phyloP scores from a whole-genome alignment of 2,329 filamentous ascomycete species.

The Penicillium fuscoglaucum region DNA sequence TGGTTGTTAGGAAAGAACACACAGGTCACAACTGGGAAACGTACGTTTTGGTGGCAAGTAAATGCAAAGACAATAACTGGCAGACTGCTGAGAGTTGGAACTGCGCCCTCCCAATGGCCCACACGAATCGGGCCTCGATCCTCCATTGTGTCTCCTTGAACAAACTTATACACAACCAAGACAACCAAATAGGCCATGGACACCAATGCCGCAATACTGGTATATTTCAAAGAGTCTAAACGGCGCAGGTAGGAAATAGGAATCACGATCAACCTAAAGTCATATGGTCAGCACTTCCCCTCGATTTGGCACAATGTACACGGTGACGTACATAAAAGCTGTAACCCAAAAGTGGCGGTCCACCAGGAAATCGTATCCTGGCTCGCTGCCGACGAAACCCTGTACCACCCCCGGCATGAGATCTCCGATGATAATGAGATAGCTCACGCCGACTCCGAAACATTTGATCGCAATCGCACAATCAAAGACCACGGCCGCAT shows the following conservation, averaged over 20 bases:
- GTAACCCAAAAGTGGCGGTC: conserved; percentile 98
- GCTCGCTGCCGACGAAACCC: conserved; percentile 69
- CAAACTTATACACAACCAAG: conserved; percentile 89
- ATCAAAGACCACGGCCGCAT: conserved; percentile 93
- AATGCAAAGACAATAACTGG: conserved; percentile 99
- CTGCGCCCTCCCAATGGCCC: conserved; percentile 74
- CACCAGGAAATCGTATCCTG: conserved; percentile 70
- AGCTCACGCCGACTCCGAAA: conserved; percentile 95
- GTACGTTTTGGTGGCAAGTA: conserved; percentile 95
- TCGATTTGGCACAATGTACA: neutral
- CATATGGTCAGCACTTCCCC: neutral
- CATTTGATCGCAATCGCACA: conserved; percentile 96
- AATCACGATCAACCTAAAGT: conserved; percentile 76
- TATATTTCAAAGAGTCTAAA: conserved; percentile 95
- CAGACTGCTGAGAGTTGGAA: conserved; percentile 78
- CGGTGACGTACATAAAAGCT: conserved; percentile 71
- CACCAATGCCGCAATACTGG: conserved; percentile 83
- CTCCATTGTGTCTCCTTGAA: conserved; percentile 70
- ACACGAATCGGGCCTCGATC: conserved; percentile 73
- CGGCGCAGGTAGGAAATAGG: conserved; percentile 88
- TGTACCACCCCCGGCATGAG: conserved; percentile 92
- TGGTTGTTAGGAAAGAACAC: conserved; percentile 15
- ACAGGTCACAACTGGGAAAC: conserved; percentile 27
- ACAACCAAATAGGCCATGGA: conserved; percentile 94
- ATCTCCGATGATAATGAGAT: conserved; percentile 98